phyloP scores from a whole-genome alignment of 1,284 basidiomycete species.

The Porogramme epimiltina region DNA sequence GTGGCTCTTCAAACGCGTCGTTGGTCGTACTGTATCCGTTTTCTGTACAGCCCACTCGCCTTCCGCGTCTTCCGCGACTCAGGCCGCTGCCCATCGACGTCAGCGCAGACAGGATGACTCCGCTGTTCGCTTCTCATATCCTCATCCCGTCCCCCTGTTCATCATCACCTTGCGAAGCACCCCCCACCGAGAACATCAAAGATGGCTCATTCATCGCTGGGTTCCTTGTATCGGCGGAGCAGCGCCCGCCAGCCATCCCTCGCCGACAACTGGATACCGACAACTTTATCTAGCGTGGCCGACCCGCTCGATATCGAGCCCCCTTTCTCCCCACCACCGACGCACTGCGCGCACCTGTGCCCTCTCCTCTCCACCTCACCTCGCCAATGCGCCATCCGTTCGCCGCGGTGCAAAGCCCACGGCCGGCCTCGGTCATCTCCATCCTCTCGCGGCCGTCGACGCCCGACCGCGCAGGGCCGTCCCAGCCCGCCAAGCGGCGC shows the following conservation, averaged over 20 bases:
- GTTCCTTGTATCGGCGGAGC: too few species aligned
- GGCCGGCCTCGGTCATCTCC: slow-evolving; percentile 9
- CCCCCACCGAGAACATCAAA: slow-evolving; percentile 7
- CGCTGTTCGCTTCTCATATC: too few species aligned
- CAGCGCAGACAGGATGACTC: too few species aligned
- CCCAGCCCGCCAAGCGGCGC: slow-evolving; percentile 5
- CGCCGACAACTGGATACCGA: too few species aligned
- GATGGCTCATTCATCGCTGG: background rate
- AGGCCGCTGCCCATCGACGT: too few species aligned
- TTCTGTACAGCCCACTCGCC: too few species aligned
- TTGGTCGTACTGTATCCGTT: too few species aligned
- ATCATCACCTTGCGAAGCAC: slow-evolving; percentile 7
- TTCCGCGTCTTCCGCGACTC: too few species aligned
- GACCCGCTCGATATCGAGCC: background rate
- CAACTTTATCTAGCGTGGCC: too few species aligned
- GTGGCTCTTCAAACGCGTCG: too few species aligned
- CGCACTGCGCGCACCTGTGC: background rate
- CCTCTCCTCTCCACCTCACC: background rate
- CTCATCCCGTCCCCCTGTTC: background rate
- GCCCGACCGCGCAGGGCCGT: background rate
- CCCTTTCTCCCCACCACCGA: background rate
- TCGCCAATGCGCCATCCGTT: slow-evolving; percentile 23
- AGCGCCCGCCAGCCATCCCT: too few species aligned
- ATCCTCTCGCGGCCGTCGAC: slow-evolving; percentile 2
- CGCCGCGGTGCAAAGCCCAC: slow-evolving; percentile 12